These are phyloP conservation scores for Venturia asperata DNA, from an alignment of 2,329 filamentous ascomycete species.

Conservation along the genomic window DNA sequence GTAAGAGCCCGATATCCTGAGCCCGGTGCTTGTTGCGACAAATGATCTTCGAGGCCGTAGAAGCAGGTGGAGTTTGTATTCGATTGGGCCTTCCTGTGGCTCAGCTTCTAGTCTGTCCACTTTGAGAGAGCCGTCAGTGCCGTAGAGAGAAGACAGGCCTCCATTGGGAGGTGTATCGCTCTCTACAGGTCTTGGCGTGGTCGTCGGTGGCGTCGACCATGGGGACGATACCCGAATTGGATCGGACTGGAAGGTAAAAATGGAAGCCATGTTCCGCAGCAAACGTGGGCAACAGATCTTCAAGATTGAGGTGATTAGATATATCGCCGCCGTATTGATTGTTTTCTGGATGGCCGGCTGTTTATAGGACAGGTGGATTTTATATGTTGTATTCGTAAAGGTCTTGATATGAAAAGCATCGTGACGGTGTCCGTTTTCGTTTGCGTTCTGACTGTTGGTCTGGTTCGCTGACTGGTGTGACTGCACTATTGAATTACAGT, in stretches of 20 bases:
- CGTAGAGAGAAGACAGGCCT: conserved; percentile 1
- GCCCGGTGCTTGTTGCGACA: conserved; percentile 58
- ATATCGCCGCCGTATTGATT: conserved; percentile 12
- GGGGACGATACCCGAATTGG: conserved; percentile 84
- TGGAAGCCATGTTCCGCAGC: conserved; percentile 64
- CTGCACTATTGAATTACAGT: not conserved
- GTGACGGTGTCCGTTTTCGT: conserved; percentile 6
- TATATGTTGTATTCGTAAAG: conserved; percentile 3
- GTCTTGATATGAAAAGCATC: conserved; percentile 6
- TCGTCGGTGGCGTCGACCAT: conserved; percentile 60
- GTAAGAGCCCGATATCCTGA: conserved; percentile 45
- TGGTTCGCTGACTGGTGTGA: not conserved
- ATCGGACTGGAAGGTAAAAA: conserved; percentile 91
- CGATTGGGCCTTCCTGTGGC: conserved; percentile 86
- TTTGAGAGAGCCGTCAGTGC: conserved; percentile 26
- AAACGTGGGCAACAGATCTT: not conserved
- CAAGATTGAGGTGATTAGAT: not conserved
- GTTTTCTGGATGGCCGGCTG: not conserved
- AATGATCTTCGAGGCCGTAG: conserved; percentile 71
- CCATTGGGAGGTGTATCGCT: not conserved
- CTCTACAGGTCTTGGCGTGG: conserved; percentile 21
- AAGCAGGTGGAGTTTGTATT: conserved; percentile 92
- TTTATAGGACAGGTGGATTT: conserved; percentile 5
- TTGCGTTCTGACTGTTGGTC: not conserved
- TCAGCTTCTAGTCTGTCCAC: conserved; percentile 78